Evolutionary conservation across 2,329 filamentous ascomycete genomes (phyloP).

Genomic region (Cercospora zeina): DNA sequence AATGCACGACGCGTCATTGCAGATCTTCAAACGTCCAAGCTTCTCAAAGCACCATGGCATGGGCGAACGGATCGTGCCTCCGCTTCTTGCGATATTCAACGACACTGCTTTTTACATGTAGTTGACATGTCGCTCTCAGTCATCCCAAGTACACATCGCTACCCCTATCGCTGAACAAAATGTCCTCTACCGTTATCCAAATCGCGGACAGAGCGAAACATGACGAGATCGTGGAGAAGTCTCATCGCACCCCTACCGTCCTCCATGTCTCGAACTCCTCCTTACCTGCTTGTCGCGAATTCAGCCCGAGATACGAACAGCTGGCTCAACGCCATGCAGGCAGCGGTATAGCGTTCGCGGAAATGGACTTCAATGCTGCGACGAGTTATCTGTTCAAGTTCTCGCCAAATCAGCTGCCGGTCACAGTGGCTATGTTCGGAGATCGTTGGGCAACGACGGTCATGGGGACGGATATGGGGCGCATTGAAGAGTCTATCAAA

Average conservation of each 20-base stretch:
- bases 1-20: conserved; percentile 1
- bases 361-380: conserved; percentile 27
- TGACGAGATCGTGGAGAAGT: conserved; percentile 29
- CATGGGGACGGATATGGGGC: conserved; percentile 24
- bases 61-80: conserved; percentile 4
- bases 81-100: neutral
- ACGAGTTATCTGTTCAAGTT: conserved; percentile 31
- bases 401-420: conserved; percentile 30
- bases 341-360: conserved; percentile 23
- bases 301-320: conserved; percentile 23
- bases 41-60: conserved; percentile 10
- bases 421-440: conserved; percentile 27
- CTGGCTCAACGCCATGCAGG: conserved; percentile 18
- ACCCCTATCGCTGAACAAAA: conserved; percentile 5
- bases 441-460: conserved; percentile 30
- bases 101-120: neutral
- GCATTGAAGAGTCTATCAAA: conserved; percentile 19
- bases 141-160: neutral
- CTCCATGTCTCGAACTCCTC: conserved; percentile 50
- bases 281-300: conserved; percentile 28
- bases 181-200: conserved; percentile 17
- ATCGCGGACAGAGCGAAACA: conserved; percentile 25
- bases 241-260: conserved; percentile 33
- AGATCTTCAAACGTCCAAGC: conserved; percentile 5
- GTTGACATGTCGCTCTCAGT: neutral